Evolutionary conservation across 176 grass and related monocot species (phyloP).

Genomic region (Oryza meyeriana): DNA sequence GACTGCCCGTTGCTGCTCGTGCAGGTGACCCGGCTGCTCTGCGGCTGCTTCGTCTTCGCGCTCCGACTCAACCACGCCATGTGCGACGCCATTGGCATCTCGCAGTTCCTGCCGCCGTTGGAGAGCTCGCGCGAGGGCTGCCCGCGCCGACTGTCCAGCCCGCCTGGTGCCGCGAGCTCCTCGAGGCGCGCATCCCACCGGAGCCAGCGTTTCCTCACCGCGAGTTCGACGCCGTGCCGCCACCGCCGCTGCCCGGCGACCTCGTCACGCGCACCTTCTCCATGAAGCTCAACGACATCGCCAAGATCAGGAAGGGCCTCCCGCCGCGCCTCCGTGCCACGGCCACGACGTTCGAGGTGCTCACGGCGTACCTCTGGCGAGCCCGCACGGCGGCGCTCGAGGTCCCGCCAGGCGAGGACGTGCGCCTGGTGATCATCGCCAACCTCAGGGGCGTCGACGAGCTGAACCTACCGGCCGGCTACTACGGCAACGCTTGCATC

Average conservation of each 20-base stretch:
- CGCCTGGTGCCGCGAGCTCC: conserved; percentile 48
- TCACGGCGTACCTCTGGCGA: conserved; percentile 36
- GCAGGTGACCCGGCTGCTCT: conserved; percentile 61
- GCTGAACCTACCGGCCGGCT: conserved; percentile 17
- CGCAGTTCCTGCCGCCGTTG: conserved; percentile 40
- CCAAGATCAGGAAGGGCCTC: background rate
- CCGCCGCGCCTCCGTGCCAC: background rate
- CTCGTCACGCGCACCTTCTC: conserved; percentile 29
- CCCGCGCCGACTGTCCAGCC: background rate
- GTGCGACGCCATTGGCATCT: conserved; percentile 37
- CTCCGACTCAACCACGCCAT: conserved; percentile 47
- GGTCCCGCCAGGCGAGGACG: background rate
- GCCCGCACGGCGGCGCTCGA: conserved; percentile 27
- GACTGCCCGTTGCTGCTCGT: conserved; percentile 37
- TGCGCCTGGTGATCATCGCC: background rate
- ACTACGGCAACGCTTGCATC: conserved; percentile 55
- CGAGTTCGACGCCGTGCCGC: conserved; percentile 20
- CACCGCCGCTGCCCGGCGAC: background rate
- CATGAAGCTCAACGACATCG: background rate
- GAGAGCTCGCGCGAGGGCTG: conserved; percentile 32
- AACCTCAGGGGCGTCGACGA: background rate
- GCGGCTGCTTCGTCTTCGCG: conserved; percentile 54
- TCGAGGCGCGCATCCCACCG: conserved; percentile 34
- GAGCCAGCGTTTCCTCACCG: conserved; percentile 27
- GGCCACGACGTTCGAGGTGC: conserved; percentile 29